Base-by-base conservation (phyloP, 2,329 filamentous ascomycete species). In the Mycosphaerella sp. region DNA sequence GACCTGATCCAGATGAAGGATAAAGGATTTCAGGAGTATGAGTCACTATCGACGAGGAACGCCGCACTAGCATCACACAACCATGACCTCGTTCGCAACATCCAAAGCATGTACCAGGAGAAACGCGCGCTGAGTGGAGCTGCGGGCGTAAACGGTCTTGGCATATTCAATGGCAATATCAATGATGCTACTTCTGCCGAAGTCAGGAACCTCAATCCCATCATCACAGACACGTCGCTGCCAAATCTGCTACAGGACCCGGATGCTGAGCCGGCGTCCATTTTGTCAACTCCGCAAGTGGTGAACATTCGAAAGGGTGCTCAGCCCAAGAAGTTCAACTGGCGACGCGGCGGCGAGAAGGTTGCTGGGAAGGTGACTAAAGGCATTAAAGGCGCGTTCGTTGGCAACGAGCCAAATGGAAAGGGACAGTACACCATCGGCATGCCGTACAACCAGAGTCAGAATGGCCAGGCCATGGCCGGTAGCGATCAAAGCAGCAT, bases 281-380 rank as follows among this genome's bases (percentile, higher is more conserved):
- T 85, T 43, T 68, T 82, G 56, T 77, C 82, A 25, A 86, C 88
- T 2, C 90, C 93, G n/a, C 93, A 95, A 54, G 87, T 97, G 30
- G 87, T 97, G 54, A 94, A 93, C 63, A 94, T 97, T 56, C 84
- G 89, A 62, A 97, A 96, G 73, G 89, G 87, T 21, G 56, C 43
- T 13, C 89, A 95, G 66, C 83, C 86, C 48, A 95, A 89, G 74
- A 97, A 96, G 69, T 96, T 96, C 73, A 95, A 95, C 73, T 97
- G 93, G 90, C 95, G 96, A 78, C 95, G 94, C 75, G 89, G 89
- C 35, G 88, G 88, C 35, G 91, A 95, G 71, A 90, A 87, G 50
- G 85, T 97, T 62, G 90, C 90, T 25, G 95, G 96, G 70, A 91
- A 90, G 65, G 87, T 97, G 45, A 86, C 87, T 55, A 96, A 96